Evolutionary conservation across 495 filamentous ascomycete genomes (phyloP), one percentile per base, ranked within the genome.

Genomic region (Aspergillus sclerotiicarbonarius): DNA sequence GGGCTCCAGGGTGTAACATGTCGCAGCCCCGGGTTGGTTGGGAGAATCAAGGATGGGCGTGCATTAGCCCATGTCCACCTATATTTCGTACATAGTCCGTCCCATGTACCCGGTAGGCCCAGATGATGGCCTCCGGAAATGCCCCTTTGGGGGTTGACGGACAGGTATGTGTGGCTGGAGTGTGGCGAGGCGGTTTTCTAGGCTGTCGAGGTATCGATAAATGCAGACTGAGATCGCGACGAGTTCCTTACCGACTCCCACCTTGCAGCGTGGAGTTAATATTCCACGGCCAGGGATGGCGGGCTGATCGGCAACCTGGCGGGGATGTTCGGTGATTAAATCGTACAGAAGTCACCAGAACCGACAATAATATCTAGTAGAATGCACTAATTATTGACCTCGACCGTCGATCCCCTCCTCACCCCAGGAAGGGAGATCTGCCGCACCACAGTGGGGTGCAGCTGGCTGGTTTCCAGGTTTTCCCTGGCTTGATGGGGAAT

Each of bases 401-500:
- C 7, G 37, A 29, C 46, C 30, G 46, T 49, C 46, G 21, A 49
- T 49, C 46, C 46, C 20, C 46, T 19, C 12, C 46, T 49, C 47
- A 33, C 47, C 19, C 47, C 18, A 32, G 25, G 20, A 50, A 60
- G 47, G 53, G 16, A 51, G 58, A 61, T 61, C 58, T 47, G 46
- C 53, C 49, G 58, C 58, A 52, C 25, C 18, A 43, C 18, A 45
- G 59, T 53, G 59, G 59, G 54, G 41, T 61, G 59, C 59, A 57
- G 53, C 57, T 61, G 49, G 49, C 15, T 29, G 20, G 19, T 61
- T 61, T 56, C 58, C 53, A 47, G 58, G 53, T 56, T 56, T 51
- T 51, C 25, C 29, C 12, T n/a, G 46, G 43, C 47, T 37, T 8
- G 19, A 45, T 30, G 54, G 29, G 53, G 21, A 46, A 55, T 57